These are phyloP conservation scores for Hypoxylon sp. DNA, from an alignment of 2,329 filamentous ascomycete species.

Conservation along the genomic window DNA sequence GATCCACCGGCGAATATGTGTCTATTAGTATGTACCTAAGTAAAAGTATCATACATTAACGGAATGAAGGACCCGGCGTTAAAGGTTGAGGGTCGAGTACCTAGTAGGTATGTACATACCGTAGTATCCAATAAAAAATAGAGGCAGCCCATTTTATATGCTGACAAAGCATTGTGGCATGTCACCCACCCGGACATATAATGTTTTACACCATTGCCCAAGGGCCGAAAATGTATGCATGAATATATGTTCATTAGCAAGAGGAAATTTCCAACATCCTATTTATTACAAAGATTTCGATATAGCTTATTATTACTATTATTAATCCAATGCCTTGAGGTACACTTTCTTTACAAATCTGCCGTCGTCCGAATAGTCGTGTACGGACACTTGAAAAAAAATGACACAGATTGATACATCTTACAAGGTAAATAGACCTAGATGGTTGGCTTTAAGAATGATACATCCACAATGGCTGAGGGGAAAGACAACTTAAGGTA, in stretches of 20 bases:
- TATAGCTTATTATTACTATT: not conserved
- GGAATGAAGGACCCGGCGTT: not conserved
- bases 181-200: not conserved
- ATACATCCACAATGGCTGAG: not conserved
- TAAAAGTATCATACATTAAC: not conserved
- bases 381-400: too few relatives aligned
- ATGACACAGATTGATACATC: not conserved
- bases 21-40: too few relatives aligned
- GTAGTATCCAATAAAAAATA: not conserved
- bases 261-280: not conserved
- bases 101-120: not conserved
- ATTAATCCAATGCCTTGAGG: not conserved
- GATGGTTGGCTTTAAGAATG: not conserved
- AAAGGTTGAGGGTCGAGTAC: not conserved
- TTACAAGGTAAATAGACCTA: not conserved
- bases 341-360: too few relatives aligned
- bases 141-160: conserved; percentile 15
- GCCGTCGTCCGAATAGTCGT: too few relatives aligned
- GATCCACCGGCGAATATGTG: not conserved
- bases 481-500: not conserved
- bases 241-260: not conserved
- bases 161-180: conserved; percentile 36
- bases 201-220: not conserved
- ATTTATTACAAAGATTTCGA: not conserved
- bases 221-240: not conserved